These are phyloP conservation scores for Teratosphaeria zuluensis DNA, from an alignment of 2,329 filamentous ascomycete species.

Conservation along the genomic window DNA sequence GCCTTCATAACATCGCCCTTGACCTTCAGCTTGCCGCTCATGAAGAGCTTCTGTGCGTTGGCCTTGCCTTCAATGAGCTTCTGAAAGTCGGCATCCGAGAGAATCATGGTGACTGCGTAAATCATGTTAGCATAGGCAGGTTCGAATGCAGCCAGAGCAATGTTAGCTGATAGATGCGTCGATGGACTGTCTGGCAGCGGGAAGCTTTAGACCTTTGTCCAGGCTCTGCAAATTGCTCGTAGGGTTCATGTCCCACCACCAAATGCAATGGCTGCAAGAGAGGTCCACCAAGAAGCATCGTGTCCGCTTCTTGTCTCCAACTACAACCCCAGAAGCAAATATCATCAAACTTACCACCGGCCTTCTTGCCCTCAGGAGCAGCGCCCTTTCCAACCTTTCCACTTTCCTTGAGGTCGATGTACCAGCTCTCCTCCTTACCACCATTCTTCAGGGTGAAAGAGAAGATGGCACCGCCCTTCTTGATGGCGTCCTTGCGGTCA, in stretches of 20 bases:
- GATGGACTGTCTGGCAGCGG: no score
- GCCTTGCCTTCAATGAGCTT: slow-evolving; percentile 77
- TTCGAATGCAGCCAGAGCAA: background rate
- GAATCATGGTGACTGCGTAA: slow-evolving; percentile 63
- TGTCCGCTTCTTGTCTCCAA: background rate
- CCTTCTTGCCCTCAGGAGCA: slow-evolving; percentile 60
- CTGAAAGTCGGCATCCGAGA: slow-evolving; percentile 80
- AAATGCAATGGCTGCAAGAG: no score
- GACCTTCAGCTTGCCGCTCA: slow-evolving; percentile 97
- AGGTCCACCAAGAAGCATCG: no score
- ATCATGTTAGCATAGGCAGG: background rate
- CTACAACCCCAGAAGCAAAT: background rate
- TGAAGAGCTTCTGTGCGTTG: slow-evolving; percentile 91
- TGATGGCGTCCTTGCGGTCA: slow-evolving; percentile 79
- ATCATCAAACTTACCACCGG: slow-evolving; percentile 56
- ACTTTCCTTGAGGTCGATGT: slow-evolving; percentile 88
- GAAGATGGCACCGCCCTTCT: slow-evolving; percentile 79
- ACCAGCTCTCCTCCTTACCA: slow-evolving; percentile 76
- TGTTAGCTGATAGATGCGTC: background rate
- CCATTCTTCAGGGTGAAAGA: slow-evolving; percentile 89
- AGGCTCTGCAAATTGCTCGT: no score
- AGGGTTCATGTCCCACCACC: no score
- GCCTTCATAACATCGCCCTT: slow-evolving; percentile 99
- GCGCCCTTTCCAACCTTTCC: slow-evolving; percentile 69
- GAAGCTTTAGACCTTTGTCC: no score